A percentile compares a stretch with the other conserved stretches of the same genome.
Conservation (phyloP, 495 filamentous ascomycete species). For the Pyrenula massariospora region DNA sequence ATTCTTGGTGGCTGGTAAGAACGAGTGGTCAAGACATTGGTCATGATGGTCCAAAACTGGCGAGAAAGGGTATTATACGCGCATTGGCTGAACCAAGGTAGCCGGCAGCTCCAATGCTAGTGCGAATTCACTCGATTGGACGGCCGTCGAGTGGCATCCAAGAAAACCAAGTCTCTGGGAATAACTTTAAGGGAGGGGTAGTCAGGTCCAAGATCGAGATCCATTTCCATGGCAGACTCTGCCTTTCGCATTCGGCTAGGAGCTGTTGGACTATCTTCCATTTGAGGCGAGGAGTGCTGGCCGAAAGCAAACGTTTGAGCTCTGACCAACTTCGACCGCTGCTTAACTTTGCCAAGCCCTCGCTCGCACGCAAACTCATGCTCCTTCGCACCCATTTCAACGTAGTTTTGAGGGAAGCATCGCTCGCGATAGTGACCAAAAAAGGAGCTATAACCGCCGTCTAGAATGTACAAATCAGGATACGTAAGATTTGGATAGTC, state of each 20-base stretch:
- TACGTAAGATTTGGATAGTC: constrained; percentile 80
- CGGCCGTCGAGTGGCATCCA: background rate
- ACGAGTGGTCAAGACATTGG: too few species aligned
- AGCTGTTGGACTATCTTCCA: constrained; percentile 74
- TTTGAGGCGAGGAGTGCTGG: constrained; percentile 44
- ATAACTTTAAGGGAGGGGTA: background rate
- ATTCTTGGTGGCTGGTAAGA: too few species aligned
- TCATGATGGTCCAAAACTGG: too few species aligned
- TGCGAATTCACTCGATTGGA: background rate
- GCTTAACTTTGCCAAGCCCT: constrained; percentile 78
- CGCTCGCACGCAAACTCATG: constrained; percentile 87
- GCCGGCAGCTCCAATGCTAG: background rate
- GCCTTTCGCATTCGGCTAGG: constrained; percentile 35
- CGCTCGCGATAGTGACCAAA: constrained; percentile 63
- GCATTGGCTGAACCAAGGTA: too few species aligned
- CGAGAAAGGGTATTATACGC: too few species aligned
- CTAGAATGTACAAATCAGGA: constrained; percentile 92
- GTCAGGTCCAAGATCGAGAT: constrained; percentile 34
- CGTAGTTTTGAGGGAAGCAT: constrained; percentile 89
- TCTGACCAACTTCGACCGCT: constrained; percentile 69
- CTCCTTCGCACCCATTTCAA: constrained; percentile 85
- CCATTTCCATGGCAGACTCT: constrained; percentile 22
- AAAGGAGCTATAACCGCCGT: constrained; percentile 92
- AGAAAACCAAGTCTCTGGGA: background rate
- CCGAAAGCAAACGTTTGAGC: constrained; percentile 93